Conservation (phyloP, 208 protist species). For the Wallacemonas sp. region DNA sequence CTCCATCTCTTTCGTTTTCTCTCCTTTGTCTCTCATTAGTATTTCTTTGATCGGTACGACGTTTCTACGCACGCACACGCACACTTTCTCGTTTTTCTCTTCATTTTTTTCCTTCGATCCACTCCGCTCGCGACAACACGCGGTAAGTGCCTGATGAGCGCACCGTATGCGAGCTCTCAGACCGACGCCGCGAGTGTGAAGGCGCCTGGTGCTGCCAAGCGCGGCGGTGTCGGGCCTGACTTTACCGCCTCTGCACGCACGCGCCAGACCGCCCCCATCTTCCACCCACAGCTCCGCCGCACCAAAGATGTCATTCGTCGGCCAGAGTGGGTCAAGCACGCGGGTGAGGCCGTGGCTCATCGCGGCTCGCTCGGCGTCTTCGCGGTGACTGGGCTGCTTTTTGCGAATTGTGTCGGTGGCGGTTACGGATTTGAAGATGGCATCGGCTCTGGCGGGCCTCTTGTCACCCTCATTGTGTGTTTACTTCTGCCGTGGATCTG, state of each 20-base stretch:
- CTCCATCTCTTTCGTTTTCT: not conserved
- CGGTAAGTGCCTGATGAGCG: constrained; percentile 3
- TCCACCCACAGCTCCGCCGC: constrained; percentile 68
- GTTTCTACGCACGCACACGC: no score
- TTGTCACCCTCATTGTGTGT: constrained; percentile 81
- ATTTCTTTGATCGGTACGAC: no score
- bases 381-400: constrained; percentile 76
- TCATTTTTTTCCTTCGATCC: constrained; percentile 1
- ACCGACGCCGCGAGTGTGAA: not conserved
- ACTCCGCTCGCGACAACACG: not conserved
- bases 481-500: constrained; percentile 78
- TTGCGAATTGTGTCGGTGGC: constrained; percentile 75
- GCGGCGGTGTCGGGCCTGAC: not conserved
- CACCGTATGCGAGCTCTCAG: constrained; percentile 3
- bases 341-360: constrained; percentile 73
- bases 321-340: constrained; percentile 70
- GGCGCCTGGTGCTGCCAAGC: not conserved
- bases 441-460: constrained; percentile 69
- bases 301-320: constrained; percentile 77
- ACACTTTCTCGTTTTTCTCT: constrained; percentile 9
- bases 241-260: not conserved
- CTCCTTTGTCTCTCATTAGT: not conserved
- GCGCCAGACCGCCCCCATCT: constrained; percentile 44
- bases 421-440: constrained; percentile 88
- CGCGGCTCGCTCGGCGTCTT: constrained; percentile 65